Evolutionary conservation across 2,329 filamentous ascomycete species (phyloP).

Genomic region (Setomelanomma holmii): DNA sequence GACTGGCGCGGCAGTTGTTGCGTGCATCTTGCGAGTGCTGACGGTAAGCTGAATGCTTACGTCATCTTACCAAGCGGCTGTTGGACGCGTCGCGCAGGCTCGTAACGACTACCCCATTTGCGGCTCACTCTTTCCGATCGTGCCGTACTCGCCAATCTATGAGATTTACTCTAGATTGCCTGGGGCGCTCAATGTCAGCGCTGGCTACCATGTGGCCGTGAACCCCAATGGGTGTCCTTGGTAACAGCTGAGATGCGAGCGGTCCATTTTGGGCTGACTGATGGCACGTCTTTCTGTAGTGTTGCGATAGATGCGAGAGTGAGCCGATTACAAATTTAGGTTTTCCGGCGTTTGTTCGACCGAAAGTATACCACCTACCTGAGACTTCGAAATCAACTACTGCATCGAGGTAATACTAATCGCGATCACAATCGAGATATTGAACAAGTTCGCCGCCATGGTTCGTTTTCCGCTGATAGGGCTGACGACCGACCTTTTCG

Average conservation of each 20-base stretch:
- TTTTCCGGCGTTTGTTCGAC: background rate
- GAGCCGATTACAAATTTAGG: constrained; percentile 1
- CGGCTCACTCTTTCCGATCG: constrained; percentile 11
- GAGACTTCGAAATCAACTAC: background rate
- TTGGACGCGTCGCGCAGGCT: background rate
- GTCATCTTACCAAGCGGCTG: constrained; percentile 1
- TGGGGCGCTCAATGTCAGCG: constrained; percentile 3
- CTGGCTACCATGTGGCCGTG: constrained; percentile 1
- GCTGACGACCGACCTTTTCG: no score
- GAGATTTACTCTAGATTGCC: constrained; percentile 10
- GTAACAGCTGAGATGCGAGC: constrained; percentile 1
- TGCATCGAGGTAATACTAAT: background rate
- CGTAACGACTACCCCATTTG: constrained; percentile 2
- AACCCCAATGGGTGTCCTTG: background rate
- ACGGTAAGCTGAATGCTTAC: constrained; percentile 5
- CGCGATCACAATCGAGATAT: background rate
- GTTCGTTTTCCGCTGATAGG: background rate
- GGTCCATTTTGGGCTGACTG: background rate
- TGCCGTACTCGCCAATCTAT: constrained; percentile 21
- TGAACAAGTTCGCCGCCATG: background rate
- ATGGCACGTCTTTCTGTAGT: background rate
- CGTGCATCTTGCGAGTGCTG: background rate
- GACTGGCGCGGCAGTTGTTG: background rate
- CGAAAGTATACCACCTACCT: background rate
- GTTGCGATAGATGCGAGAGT: background rate